Conservation (phyloP, 345 rosid species). For the Pistacia atlantica region DNA sequence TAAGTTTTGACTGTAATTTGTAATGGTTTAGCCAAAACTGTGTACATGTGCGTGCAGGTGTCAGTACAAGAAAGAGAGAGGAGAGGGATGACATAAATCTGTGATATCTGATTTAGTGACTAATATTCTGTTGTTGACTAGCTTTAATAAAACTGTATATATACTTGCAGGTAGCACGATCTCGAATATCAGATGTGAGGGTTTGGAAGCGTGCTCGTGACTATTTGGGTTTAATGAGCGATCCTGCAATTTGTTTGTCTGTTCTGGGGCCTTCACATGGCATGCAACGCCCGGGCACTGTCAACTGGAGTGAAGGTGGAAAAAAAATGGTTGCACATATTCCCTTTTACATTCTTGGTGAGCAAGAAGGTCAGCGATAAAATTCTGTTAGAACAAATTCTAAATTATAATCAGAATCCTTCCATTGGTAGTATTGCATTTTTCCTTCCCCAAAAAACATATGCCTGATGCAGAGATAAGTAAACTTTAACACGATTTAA, state of each 20-base stretch:
- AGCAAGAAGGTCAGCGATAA: slow-evolving; percentile 62
- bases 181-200: slow-evolving; percentile 77
- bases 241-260: slow-evolving; percentile 77
- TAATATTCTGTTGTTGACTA: not conserved
- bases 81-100: not conserved
- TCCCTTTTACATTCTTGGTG: slow-evolving; percentile 86
- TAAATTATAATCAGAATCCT: no score
- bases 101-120: not conserved
- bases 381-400: not conserved
- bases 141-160: not conserved
- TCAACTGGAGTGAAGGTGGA: slow-evolving; percentile 85
- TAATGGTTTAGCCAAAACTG: not conserved
- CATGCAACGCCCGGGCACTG: slow-evolving; percentile 59
- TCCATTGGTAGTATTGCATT: no score
- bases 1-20: not conserved
- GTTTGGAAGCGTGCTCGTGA: slow-evolving; percentile 87
- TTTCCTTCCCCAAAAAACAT: not conserved
- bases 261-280: slow-evolving; percentile 76
- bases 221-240: slow-evolving; percentile 83
- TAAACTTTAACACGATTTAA: not conserved
- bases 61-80: not conserved
- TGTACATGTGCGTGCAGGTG: not conserved
- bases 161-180: slow-evolving; percentile 72
- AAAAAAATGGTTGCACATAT: slow-evolving; percentile 66
- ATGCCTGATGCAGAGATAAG: not conserved